Conservation (phyloP, 345 rosid genomes). For the Syzygium aromaticum region DNA sequence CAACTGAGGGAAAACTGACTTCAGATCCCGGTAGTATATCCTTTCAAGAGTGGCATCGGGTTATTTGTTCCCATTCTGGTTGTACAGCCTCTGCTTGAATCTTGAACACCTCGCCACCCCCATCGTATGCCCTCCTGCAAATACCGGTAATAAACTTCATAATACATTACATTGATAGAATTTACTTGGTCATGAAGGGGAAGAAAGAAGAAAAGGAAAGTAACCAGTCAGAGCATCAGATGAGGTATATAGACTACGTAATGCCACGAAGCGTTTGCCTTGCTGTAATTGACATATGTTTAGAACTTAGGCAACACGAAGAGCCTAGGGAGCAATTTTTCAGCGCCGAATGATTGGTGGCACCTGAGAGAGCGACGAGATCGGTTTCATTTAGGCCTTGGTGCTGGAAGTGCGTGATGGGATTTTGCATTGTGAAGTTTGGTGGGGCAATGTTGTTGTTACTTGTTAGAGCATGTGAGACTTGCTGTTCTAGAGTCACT, state of each 20-base stretch:
- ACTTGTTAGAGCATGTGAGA: slow-evolving; percentile 47
- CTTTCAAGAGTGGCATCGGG: slow-evolving; percentile 57
- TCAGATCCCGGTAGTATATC: slow-evolving; percentile 45
- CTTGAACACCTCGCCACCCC: slow-evolving; percentile 66
- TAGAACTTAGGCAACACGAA: background rate
- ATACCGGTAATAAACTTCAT: background rate
- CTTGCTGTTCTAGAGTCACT: slow-evolving; percentile 79
- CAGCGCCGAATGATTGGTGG: background rate
- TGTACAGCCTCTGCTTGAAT: slow-evolving; percentile 68
- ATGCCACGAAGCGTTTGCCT: background rate
- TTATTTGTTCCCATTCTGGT: slow-evolving; percentile 59
- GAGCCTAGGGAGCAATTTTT: background rate
- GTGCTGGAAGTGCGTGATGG: slow-evolving; percentile 51
- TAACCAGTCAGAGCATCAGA: too few species aligned
- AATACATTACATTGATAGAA: background rate
- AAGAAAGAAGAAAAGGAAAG: too few species aligned
- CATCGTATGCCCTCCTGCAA: slow-evolving; percentile 61
- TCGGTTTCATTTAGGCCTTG: slow-evolving; percentile 72
- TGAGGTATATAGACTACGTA: too few species aligned
- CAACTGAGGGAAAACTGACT: slow-evolving; percentile 43
- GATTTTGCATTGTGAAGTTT: slow-evolving; percentile 84
- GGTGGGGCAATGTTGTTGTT: slow-evolving; percentile 63
- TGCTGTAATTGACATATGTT: background rate
- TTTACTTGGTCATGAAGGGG: background rate
- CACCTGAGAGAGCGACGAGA: slow-evolving; percentile 92